Base-by-base conservation (phyloP, 768 basidiomycete species). In the Galerina sulciceps region DNA sequence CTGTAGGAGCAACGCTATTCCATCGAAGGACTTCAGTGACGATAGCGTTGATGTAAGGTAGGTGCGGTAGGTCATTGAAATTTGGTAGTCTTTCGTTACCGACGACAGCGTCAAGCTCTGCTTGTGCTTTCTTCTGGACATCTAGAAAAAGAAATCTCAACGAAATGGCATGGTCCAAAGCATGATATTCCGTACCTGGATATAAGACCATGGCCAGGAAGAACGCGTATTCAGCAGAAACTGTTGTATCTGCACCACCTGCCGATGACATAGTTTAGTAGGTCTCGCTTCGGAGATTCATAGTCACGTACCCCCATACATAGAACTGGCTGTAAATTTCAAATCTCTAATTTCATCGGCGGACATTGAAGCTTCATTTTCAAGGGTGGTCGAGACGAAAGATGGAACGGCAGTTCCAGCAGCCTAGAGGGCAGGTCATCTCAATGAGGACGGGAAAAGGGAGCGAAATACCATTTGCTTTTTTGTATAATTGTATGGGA, bases 161-260 rank as follows among this genome's bases (percentile, higher is more conserved):
- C 22, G 71, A 63, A 59, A 56, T 11, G 55, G 4, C 14, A 35
- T 10, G 10, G 18, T 51, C 23, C 37, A 52, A 63, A 59, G 57
- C 26, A 31, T 53, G 42, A 5, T 36, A 8, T 3, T 23, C 17
- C 67, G 45, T 35, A 76, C 75, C 75, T 37, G 77, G 76, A 45
- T 67, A 63, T 13, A 80, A 65, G 43, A 80, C 71, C 78, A 83
- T 82, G 2, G 81, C 81, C 14, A 83, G 69, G 66, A 77, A 79
- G 65, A 84, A 82, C 1, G 79, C 79, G 62, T 79, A 77, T 58
- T 79, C 72, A 0, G 76, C 72, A 2, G 78, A 75, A 5, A 77
- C 78, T 10, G 81, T 81, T 10, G 84, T 85, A 60, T 85, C 84
- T 0, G 83, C 79, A 9, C 78, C 82, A 52, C 78, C 82, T 80